Evolutionary conservation across 1,284 basidiomycete species (phyloP), one percentile per base, ranked within the genome.

Genomic region (Heterobasidion parviporum): DNA sequence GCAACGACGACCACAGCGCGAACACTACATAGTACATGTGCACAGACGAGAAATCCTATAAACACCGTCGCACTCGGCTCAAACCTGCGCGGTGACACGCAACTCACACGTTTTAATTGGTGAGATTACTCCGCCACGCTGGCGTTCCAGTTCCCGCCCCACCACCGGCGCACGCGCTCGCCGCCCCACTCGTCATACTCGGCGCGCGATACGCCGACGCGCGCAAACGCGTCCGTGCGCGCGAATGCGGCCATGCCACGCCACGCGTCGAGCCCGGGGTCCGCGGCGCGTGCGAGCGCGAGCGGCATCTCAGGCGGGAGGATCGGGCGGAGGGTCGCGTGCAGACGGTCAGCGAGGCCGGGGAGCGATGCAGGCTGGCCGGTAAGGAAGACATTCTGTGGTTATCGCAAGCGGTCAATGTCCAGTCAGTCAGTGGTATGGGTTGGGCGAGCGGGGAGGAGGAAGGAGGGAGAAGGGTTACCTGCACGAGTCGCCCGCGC

Each of bases 171-270:
- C 56, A 89, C 75, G 43, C 88, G 71, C 69, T 98, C 95, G 2
- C 84, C 83, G 0, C 97, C 97, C 73, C 85, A 83, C 70, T 99
- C 97, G 3, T 94, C 85, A 62, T 98, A 99, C 65, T 97, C 92
- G 4, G 79, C 82, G 63, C 78, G 82, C 3, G 88, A 91, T 48
- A 90, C 78, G 0, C 77, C 76, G 1, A 83, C 78, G 18, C 68
- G 66, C 47, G 65, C 65, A 58, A 87, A 89, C 57, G 81, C 85
- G 0, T 77, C 73, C 7, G 83, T 86, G 53, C 70, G 67, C 26
- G 87, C 83, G 74, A 94, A 97, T 57, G 78, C 77, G 4, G 91
- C 89, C 92, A 98, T 97, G 6, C 96, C 96, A 50, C 79, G 78
- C 95, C 95, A 99, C 4, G 94, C 87, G 66, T 97, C 94, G 55